Conservation (phyloP, 805 yeast genomes). For the Hemisphaericaspora nanyangensis region DNA sequence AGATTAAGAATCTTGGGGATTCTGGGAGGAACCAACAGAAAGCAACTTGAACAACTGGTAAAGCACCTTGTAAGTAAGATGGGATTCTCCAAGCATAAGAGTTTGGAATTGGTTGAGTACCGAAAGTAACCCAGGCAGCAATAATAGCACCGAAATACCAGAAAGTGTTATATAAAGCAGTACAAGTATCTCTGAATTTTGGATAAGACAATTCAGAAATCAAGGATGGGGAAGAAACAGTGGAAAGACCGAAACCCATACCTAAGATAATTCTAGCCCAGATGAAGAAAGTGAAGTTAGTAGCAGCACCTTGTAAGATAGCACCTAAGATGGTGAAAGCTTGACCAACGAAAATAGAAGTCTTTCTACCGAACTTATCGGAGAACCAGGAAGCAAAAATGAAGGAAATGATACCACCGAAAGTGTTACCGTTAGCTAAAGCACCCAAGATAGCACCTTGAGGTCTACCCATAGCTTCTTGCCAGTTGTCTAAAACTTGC, state of each 20-base stretch:
- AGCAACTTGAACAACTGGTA: conserved; percentile 40
- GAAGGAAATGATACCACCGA: conserved; percentile 36
- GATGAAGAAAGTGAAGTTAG: conserved; percentile 35
- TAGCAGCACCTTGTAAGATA: conserved; percentile 34
- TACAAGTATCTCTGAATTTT: conserved; percentile 36
- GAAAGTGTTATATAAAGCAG: conserved; percentile 46
- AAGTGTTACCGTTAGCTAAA: conserved; percentile 37
- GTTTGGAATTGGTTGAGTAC: conserved; percentile 29
- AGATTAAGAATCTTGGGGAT: conserved; percentile 44
- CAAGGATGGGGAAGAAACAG: conserved; percentile 45
- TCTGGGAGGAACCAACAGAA: conserved; percentile 43
- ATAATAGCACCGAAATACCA: conserved; percentile 55
- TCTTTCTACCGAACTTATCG: conserved; percentile 42
- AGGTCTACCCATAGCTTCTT: conserved; percentile 34
- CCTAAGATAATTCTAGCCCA: conserved; percentile 48
- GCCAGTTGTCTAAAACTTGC: conserved; percentile 44
- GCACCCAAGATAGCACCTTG: conserved; percentile 38
- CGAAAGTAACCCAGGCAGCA: conserved; percentile 51
- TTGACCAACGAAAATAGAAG: conserved; percentile 21
- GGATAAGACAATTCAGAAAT: conserved; percentile 52
- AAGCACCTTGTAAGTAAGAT: conserved; percentile 45
- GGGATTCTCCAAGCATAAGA: conserved; percentile 55
- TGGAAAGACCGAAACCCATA: conserved; percentile 38
- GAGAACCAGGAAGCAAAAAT: conserved; percentile 21
- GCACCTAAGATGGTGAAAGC: conserved; percentile 28